phyloP scores from a whole-genome alignment of 2,329 filamentous ascomycete genomes.

The Trichophyton rubrum region DNA sequence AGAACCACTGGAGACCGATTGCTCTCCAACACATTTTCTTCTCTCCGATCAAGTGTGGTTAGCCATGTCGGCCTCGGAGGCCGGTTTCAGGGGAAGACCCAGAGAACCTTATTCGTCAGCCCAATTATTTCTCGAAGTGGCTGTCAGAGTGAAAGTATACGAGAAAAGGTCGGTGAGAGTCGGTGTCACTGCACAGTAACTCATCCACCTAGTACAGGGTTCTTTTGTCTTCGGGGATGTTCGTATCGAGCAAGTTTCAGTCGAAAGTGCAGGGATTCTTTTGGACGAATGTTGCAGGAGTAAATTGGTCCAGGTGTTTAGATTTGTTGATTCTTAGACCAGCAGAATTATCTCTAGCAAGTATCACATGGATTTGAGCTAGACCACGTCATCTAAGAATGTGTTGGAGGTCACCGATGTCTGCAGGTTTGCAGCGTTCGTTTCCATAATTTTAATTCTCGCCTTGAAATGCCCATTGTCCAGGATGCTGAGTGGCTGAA shows the following conservation, averaged over 20 bases:
- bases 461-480: neutral
- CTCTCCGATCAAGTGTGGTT: neutral
- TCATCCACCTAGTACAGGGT: neutral
- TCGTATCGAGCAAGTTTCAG: slow-evolving; percentile 1
- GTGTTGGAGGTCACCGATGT: neutral
- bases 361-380: neutral
- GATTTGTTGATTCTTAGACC: neutral
- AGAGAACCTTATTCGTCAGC: neutral
- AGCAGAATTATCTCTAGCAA: neutral
- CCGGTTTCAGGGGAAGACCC: neutral
- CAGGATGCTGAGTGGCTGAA: neutral
- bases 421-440: neutral
- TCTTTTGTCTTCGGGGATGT: neutral
- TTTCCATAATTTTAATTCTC: neutral
- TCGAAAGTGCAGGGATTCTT: neutral
- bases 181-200: neutral
- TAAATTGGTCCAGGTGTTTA: neutral
- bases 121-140: neutral
- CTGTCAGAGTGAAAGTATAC: neutral
- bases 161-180: slow-evolving; percentile 1
- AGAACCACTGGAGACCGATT: neutral
- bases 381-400: neutral
- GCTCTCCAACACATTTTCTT: neutral
- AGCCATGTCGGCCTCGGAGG: neutral
- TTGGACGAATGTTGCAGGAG: neutral